These are phyloP conservation scores for Rhodotorula sp. DNA, from an alignment of 1,284 basidiomycete species.

Conservation along the genomic window DNA sequence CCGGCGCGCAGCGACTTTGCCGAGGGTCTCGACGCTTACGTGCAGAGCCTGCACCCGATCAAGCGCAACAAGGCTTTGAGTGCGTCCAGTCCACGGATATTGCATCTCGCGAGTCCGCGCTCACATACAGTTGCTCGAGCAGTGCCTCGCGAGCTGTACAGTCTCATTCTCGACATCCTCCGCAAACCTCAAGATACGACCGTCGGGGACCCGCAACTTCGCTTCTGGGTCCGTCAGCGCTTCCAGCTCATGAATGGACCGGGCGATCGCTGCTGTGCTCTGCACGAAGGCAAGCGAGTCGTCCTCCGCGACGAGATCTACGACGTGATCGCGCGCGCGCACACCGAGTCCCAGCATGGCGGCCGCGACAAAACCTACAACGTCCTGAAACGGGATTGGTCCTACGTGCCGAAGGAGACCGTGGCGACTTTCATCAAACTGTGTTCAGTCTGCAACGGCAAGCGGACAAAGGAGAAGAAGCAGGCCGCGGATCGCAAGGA, in stretches of 20 bases:
- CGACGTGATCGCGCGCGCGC: not conserved
- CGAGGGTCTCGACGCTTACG: not conserved
- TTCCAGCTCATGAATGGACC: constrained; percentile 1
- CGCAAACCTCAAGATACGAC: constrained; percentile 1
- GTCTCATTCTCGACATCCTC: not conserved
- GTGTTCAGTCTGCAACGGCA: constrained; percentile 11
- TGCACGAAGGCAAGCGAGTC: constrained; percentile 4
- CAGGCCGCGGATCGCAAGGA: not conserved
- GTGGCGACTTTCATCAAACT: constrained; percentile 7
- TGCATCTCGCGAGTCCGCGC: too few relatives aligned
- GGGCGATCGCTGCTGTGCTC: not conserved
- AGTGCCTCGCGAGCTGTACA: not conserved
- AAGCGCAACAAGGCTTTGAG: constrained; percentile 16
- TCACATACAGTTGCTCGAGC: not conserved
- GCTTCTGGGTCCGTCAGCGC: constrained; percentile 14
- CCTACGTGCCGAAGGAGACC: constrained; percentile 18
- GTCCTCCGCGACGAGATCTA: constrained; percentile 2
- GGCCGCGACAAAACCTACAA: constrained; percentile 18
- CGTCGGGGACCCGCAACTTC: constrained; percentile 10
- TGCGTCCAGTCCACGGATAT: too few relatives aligned
- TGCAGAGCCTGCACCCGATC: not conserved
- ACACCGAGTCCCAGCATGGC: not conserved
- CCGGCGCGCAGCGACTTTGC: not conserved
- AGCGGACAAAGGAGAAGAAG: constrained; percentile 5
- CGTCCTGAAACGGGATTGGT: not conserved